phyloP scores from a whole-genome alignment of 345 rosid genomes.

The Laguncularia racemosa region DNA sequence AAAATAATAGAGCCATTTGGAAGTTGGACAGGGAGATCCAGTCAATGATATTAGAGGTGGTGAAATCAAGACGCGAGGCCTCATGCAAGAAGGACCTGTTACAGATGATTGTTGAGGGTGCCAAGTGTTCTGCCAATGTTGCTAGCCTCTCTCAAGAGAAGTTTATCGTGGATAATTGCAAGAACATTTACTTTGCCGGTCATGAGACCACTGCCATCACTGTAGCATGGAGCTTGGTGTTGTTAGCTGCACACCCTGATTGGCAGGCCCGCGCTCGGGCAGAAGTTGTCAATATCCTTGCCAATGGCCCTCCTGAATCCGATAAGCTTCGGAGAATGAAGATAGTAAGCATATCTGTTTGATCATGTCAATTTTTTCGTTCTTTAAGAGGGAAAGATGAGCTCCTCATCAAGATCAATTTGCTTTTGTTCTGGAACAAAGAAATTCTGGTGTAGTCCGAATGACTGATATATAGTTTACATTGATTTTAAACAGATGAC shows the following conservation, averaged over 20 bases:
- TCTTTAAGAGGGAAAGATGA: no score
- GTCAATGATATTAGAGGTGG: conserved; percentile 17
- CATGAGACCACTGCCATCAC: conserved; percentile 33
- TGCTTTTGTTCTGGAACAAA: background rate
- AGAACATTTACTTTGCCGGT: conserved; percentile 43
- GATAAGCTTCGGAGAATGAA: conserved; percentile 22
- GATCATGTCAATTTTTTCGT: background rate
- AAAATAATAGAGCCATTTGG: conserved; percentile 30
- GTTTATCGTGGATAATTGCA: conserved; percentile 46
- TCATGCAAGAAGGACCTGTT: conserved; percentile 23
- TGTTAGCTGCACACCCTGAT: conserved; percentile 33
- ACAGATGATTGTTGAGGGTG: conserved; percentile 28
- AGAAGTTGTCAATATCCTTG: conserved; percentile 20
- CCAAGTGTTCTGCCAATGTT: conserved; percentile 6
- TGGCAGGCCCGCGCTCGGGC: conserved; percentile 40
- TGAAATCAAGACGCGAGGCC: conserved; percentile 14
- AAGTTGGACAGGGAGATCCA: conserved; percentile 28
- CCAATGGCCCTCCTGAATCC: conserved; percentile 10
- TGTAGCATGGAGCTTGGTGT: conserved; percentile 28
- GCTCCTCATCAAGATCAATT: no score
- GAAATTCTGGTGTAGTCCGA: no score
- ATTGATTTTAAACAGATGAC: conserved; percentile 17
- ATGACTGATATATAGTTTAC: background rate
- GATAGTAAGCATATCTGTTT: conserved; percentile 6
- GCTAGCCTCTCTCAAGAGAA: conserved; percentile 12